Evolutionary conservation across 495 filamentous ascomycete genomes (phyloP).

Genomic region (Pyronema omphalodes): DNA sequence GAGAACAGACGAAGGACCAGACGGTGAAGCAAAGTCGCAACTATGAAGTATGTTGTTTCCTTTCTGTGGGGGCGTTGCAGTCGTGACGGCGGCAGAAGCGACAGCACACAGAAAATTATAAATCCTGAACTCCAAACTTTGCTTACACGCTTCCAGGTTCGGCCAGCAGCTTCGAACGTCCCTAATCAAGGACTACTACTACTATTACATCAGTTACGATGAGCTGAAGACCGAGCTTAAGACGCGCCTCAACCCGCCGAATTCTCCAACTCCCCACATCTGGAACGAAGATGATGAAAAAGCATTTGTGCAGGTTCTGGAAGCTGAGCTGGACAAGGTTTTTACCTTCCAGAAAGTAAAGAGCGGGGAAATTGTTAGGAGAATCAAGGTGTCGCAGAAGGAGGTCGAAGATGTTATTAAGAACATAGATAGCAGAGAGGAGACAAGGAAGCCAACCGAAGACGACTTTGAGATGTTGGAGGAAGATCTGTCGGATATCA

Average conservation of each 20-base stretch:
- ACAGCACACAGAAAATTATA: too few relatives aligned
- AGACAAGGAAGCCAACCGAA: slow-evolving; percentile 39
- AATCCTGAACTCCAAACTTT: too few relatives aligned
- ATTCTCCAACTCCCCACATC: slow-evolving; percentile 40
- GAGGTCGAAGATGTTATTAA: slow-evolving; percentile 78
- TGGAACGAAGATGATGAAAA: slow-evolving; percentile 92
- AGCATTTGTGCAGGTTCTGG: slow-evolving; percentile 66
- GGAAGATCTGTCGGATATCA: slow-evolving; percentile 90
- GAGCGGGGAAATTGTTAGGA: slow-evolving; percentile 75
- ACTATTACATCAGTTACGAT: slow-evolving; percentile 96
- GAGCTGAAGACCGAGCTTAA: slow-evolving; percentile 78
- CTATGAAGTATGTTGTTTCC: not conserved
- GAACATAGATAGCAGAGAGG: slow-evolving; percentile 41
- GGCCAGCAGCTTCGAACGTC: slow-evolving; percentile 87
- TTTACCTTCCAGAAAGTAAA: slow-evolving; percentile 93
- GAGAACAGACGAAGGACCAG: too few relatives aligned
- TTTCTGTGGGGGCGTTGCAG: not conserved
- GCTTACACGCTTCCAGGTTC: slow-evolving; percentile 44
- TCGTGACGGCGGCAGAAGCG: too few relatives aligned
- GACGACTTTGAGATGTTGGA: slow-evolving; percentile 90
- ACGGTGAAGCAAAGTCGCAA: not conserved
- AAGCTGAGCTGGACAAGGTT: slow-evolving; percentile 87
- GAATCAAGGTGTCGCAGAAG: slow-evolving; percentile 68
- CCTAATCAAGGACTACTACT: slow-evolving; percentile 84
- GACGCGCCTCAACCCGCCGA: slow-evolving; percentile 28